Conservation (phyloP, 495 filamentous ascomycete species). For the Terfezia claveryi region DNA sequence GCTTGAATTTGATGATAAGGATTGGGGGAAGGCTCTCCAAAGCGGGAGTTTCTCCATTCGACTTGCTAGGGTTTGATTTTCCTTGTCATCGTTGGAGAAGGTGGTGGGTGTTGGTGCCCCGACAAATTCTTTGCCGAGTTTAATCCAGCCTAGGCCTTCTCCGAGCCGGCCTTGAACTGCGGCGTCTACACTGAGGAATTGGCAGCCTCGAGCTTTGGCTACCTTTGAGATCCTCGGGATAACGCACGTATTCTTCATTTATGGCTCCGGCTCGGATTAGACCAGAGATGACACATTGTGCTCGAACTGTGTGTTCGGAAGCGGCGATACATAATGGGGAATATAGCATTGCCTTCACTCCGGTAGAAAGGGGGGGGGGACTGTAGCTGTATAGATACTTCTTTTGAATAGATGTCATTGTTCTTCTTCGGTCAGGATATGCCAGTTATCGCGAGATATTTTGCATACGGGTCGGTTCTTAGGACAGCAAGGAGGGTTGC, state of each 20-base stretch:
- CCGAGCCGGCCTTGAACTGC: slow-evolving; percentile 62
- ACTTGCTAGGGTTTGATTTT: slow-evolving; percentile 26
- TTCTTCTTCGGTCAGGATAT: no score
- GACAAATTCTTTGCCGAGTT: slow-evolving; percentile 9
- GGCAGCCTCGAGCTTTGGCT: slow-evolving; percentile 58
- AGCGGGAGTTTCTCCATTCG: background rate
- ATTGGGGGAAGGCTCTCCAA: background rate
- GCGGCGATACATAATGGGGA: slow-evolving; percentile 68
- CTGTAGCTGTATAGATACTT: slow-evolving; percentile 15
- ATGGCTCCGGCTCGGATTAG: slow-evolving; percentile 25
- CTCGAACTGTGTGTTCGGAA: slow-evolving; percentile 41
- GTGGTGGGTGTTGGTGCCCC: slow-evolving; percentile 14
- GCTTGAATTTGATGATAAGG: background rate
- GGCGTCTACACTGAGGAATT: slow-evolving; percentile 77
- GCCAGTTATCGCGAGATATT: slow-evolving; percentile 16
- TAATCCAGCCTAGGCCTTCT: slow-evolving; percentile 62
- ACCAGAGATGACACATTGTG: slow-evolving; percentile 23
- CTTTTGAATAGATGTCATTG: slow-evolving; percentile 3
- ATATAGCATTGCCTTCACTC: slow-evolving; percentile 63
- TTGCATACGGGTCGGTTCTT: slow-evolving; percentile 84
- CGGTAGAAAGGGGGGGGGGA: slow-evolving; percentile 11
- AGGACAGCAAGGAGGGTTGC: slow-evolving; percentile 74
- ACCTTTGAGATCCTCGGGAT: slow-evolving; percentile 53
- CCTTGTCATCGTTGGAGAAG: slow-evolving; percentile 2
- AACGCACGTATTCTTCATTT: slow-evolving; percentile 42